Base-by-base conservation (phyloP, 371 early-diverging fungal species). In the Antonospora locustae region DNA sequence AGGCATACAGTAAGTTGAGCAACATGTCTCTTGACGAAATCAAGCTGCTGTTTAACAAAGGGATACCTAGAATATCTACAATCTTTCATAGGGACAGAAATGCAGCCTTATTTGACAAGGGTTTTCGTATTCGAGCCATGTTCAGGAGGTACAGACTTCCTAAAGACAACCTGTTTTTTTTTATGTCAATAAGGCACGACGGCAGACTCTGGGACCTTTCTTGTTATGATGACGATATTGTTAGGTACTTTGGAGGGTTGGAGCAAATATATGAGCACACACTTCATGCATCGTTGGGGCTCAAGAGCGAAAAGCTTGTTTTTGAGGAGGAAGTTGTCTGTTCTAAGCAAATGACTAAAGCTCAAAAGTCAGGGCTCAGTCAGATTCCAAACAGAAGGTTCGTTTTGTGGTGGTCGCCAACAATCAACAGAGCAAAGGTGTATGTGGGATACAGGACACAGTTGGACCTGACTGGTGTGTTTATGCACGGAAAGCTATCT, bases 361-460 rank as follows among this genome's bases (percentile, higher is more conserved):
- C 95, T n/a, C 95, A 93, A 74, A 79, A 93, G 43, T 82, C 84
- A 43, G 94, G 93, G 79, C 75, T 92, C 67, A 88, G 88, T 70
- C 89, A 92, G 76, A 90, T 96, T 76, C 95, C 99, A 30, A 98
- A 98, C 76, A 88, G 91, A 80, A 87, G 93, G 53, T 96, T 95
- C 78, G 91, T 90, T 2, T 79, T 96, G 29, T 98, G 97, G 97
- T 98, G 96, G 96, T 87, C 87, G 25, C 94, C 94, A 6, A 92
- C 93, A 1, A 90, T 98, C 67, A 98, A 96, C 69, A 81, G 87
- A 47, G 81, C 86, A 51, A 88, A 91, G 68, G 92, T 96, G 19
- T 92, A 93, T 71, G 88, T 98, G 53, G 96, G 96, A 76, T 93
- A 93, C 88, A 88, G 90, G 74, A 90, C 87, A 45, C 90, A 89